Evolutionary conservation across 2,329 filamentous ascomycete species (phyloP).

Genomic region (Claviceps sp.): DNA sequence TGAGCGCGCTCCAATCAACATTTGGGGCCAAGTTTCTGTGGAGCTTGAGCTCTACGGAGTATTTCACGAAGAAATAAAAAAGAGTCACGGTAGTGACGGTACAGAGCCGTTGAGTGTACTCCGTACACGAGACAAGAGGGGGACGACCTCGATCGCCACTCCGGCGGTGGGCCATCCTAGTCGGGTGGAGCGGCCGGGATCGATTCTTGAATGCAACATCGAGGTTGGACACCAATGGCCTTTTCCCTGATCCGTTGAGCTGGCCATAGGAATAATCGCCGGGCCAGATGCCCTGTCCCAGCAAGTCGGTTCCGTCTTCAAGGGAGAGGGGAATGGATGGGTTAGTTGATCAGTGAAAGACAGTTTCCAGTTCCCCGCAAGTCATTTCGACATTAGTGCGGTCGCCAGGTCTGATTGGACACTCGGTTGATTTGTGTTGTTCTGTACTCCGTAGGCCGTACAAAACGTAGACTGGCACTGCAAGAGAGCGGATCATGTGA

Average conservation of each 20-base stretch:
- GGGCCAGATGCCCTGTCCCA: not conserved
- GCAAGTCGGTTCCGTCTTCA: not conserved
- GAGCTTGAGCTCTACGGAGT: not conserved
- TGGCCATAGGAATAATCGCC: not conserved
- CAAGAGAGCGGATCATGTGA: not conserved
- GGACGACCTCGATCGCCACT: constrained; percentile 4
- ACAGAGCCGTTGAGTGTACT: not conserved
- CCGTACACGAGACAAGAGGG: not conserved
- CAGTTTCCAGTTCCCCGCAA: not conserved
- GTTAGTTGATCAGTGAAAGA: not conserved
- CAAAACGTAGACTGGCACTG: no score
- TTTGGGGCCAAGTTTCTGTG: not conserved
- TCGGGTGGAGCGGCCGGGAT: not conserved
- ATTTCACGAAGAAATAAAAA: not conserved
- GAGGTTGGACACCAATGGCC: not conserved
- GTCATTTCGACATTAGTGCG: not conserved
- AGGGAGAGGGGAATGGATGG: not conserved
- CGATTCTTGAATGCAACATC: not conserved
- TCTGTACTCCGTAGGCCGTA: not conserved
- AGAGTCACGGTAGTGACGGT: not conserved
- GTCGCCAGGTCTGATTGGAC: not conserved
- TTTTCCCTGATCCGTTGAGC: not conserved
- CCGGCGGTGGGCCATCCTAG: constrained; percentile 1
- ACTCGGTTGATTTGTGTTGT: not conserved
- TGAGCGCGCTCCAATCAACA: not conserved